Conservation (phyloP, 2,329 filamentous ascomycete species). For the Rhytidhysteron rufulum region DNA sequence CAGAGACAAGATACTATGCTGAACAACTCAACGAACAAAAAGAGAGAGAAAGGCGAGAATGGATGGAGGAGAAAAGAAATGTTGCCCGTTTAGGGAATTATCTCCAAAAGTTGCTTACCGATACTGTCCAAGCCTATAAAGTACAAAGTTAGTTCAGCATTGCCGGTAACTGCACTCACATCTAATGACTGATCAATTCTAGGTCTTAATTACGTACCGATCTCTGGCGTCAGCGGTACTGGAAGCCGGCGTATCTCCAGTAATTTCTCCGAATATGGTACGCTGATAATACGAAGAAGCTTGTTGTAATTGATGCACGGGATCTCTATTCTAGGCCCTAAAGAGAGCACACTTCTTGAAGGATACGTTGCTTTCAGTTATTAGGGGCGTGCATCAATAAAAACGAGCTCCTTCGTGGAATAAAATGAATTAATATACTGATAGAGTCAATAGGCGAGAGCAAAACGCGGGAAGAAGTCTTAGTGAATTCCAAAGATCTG, state of each 20-base stretch:
- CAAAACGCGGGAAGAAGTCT: background rate
- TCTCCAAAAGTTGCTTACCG: slow-evolving; percentile 1
- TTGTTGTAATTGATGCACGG: too few relatives aligned
- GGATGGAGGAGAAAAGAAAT: too few relatives aligned
- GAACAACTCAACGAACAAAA: too few relatives aligned
- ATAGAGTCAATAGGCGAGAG: background rate
- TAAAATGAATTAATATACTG: background rate
- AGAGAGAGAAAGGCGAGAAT: too few relatives aligned
- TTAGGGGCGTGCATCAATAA: too few relatives aligned
- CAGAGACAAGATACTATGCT: too few relatives aligned
- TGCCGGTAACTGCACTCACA: background rate
- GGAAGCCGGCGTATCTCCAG: background rate
- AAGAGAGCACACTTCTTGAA: too few relatives aligned
- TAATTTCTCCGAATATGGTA: background rate
- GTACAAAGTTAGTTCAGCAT: background rate
- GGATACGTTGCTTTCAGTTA: too few relatives aligned
- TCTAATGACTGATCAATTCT: background rate
- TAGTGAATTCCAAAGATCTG: slow-evolving; percentile 4
- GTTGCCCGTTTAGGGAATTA: slow-evolving; percentile 3
- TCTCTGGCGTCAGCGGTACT: background rate
- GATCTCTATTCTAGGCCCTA: too few relatives aligned
- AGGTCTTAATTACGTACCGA: background rate
- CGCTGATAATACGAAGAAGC: too few relatives aligned
- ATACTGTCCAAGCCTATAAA: slow-evolving; percentile 1
- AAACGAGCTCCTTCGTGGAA: too few relatives aligned